Percentiles rank a stretch among this genome's conserved stretches.
These are phyloP conservation scores for Trichoderma koningii DNA, from an alignment of 2,329 filamentous ascomycete genomes.

Conservation along the genomic window DNA sequence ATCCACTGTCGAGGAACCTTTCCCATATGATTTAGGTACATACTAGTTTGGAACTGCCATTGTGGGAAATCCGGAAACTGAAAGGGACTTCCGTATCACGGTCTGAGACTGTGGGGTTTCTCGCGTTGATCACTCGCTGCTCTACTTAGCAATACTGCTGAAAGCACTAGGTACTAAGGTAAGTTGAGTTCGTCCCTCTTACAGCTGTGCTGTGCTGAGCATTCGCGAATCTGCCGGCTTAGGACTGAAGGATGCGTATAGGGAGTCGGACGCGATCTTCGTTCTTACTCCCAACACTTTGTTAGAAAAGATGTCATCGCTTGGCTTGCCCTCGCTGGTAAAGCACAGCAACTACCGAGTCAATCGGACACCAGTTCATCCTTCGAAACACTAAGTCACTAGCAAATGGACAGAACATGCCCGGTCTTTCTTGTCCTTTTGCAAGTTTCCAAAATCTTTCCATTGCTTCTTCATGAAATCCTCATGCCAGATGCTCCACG, in stretches of 20 bases:
- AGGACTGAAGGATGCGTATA: too few species aligned
- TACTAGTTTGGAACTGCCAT: neutral
- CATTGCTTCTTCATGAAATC: neutral
- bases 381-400: neutral
- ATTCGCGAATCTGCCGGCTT: too few species aligned
- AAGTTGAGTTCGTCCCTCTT: too few species aligned
- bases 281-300: too few species aligned
- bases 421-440: neutral
- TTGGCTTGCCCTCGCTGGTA: too few species aligned
- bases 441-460: neutral
- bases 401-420: neutral
- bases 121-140: neutral
- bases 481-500: neutral
- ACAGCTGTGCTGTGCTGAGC: too few species aligned
- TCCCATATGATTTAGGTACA: neutral
- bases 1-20: slow-evolving; percentile 4
- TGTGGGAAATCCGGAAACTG: neutral
- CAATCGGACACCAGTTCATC: neutral
- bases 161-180: too few species aligned
- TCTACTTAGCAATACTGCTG: too few species aligned
- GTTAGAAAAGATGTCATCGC: too few species aligned
- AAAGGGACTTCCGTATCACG: neutral
- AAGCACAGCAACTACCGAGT: too few species aligned
- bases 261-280: too few species aligned
- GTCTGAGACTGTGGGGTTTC: neutral